Percentiles rank a stretch among this genome's conserved stretches.
Evolutionary conservation across 2,329 filamentous ascomycete genomes (phyloP).

Genomic region (Didymella lethalis): DNA sequence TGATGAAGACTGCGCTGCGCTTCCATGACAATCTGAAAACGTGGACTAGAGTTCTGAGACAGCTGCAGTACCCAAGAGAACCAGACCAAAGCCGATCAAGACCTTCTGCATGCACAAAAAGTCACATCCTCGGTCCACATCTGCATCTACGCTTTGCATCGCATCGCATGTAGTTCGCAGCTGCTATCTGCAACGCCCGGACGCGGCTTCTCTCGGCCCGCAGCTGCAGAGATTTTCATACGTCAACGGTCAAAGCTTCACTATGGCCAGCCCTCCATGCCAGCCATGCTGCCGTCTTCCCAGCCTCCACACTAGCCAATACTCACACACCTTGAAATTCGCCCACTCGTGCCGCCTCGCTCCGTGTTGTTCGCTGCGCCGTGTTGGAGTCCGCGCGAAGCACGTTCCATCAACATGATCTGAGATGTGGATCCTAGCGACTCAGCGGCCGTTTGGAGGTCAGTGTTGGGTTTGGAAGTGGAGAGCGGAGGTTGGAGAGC

Average conservation of each 20-base stretch:
- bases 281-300: constrained; percentile 12
- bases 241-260: constrained; percentile 19
- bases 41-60: neutral
- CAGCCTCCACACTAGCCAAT: constrained; percentile 22
- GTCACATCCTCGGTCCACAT: constrained; percentile 6
- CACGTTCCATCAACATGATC: constrained; percentile 28
- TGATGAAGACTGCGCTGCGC: neutral
- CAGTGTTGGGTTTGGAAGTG: constrained; percentile 16
- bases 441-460: neutral
- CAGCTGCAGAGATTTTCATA: constrained; percentile 37
- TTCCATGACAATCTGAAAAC: neutral
- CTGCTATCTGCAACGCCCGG: constrained; percentile 18
- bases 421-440: constrained; percentile 16
- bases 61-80: neutral
- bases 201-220: constrained; percentile 32
- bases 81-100: neutral
- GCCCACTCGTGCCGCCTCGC: neutral
- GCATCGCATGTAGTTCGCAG: constrained; percentile 19
- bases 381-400: constrained; percentile 7
- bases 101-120: neutral
- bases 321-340: neutral
- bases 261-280: constrained; percentile 19
- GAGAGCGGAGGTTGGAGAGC: constrained; percentile 11
- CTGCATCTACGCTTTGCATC: constrained; percentile 14
- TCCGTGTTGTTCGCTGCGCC: constrained; percentile 3